Base-by-base conservation (phyloP, 2,329 filamentous ascomycete genomes). In the Colletotrichum plurivorum region DNA sequence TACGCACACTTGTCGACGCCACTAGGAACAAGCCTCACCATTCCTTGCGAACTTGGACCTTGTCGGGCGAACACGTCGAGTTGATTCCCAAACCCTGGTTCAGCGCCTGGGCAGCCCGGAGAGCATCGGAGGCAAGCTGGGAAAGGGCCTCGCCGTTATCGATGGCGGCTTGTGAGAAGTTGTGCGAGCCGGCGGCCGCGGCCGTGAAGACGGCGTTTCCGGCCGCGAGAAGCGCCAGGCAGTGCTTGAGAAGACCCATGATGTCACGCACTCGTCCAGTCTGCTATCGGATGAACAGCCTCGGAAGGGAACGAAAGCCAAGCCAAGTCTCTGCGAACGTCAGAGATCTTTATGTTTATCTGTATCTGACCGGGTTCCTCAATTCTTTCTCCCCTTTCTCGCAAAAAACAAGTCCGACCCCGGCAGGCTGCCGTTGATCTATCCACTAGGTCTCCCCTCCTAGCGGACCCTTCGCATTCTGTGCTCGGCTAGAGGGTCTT, bases 1-100 rank as follows among this genome's bases (percentile, higher is more conserved):
- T 20, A 10, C 18, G 18, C n/a, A 31, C 3, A 7, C 13, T 22
- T 1, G 15, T 5, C 22, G 8, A 43, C 7, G 5, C 15, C 1
- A 6, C 7, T 10, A 10, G 9, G 2, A 8, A 8, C 20, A 4
- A 18, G 18, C 9, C 63, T 52, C 10, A 68, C 65, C 65, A 68
- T 52, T 68, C 65, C 20, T 52, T 68, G n/a, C 65, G 61, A 18
- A 68, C 55, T 15, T 54, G 59, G 12, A 68, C n/a, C 25, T 54
- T 57, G 16, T 64, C 61, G 39, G 60, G 20, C n/a, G 65, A 46
- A 31, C 65, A 67, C 4, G 55, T 27, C 16, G 43, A 49, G 45
- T 56, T 60, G 48, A 43, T 6, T 20, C 39, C 48, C 15, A 41
- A 15, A 4, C n/a, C 15, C 10, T 41, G 5, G 20, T 51, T 65